Conservation (phyloP, 1,284 basidiomycete genomes). For the Cryptococcus wingfieldii region DNA sequence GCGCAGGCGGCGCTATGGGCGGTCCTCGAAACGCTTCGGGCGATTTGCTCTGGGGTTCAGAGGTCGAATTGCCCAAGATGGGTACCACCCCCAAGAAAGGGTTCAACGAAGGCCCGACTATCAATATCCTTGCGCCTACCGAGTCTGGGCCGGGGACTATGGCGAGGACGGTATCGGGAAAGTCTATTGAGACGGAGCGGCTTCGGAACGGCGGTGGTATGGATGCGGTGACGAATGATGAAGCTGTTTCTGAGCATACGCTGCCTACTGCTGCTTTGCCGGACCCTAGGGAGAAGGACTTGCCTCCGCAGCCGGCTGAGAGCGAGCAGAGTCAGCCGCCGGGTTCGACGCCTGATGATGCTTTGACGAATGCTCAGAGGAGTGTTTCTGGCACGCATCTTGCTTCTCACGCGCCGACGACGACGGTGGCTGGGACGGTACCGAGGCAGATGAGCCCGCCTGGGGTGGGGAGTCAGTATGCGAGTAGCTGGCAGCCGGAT, state of each 20-base stretch:
- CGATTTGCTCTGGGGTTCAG: conserved; percentile 33
- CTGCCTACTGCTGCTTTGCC: conserved; percentile 16
- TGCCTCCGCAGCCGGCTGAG: conserved; percentile 27
- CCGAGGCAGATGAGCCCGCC: neutral
- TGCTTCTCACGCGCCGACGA: no score
- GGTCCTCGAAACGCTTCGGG: neutral
- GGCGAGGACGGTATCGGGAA: conserved; percentile 3
- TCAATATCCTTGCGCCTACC: conserved; percentile 41
- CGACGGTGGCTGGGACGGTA: neutral
- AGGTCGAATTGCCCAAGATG: conserved; percentile 34
- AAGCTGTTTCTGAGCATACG: conserved; percentile 14
- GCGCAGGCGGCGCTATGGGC: neutral
- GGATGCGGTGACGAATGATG: conserved; percentile 3
- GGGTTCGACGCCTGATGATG: neutral
- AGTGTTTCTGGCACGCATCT: neutral
- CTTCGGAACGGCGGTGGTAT: neutral
- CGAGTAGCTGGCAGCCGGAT: neutral
- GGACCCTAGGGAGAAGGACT: conserved; percentile 21
- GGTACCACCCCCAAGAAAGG: no score
- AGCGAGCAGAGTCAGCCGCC: conserved; percentile 17
- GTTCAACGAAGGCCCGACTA: conserved; percentile 21
- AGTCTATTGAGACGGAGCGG: neutral
- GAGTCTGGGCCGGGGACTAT: conserved; percentile 20
- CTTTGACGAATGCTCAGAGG: neutral
- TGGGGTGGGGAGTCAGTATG: no score